phyloP scores from a whole-genome alignment of 495 filamentous ascomycete species.

The Friedmanniomyces simplex region DNA sequence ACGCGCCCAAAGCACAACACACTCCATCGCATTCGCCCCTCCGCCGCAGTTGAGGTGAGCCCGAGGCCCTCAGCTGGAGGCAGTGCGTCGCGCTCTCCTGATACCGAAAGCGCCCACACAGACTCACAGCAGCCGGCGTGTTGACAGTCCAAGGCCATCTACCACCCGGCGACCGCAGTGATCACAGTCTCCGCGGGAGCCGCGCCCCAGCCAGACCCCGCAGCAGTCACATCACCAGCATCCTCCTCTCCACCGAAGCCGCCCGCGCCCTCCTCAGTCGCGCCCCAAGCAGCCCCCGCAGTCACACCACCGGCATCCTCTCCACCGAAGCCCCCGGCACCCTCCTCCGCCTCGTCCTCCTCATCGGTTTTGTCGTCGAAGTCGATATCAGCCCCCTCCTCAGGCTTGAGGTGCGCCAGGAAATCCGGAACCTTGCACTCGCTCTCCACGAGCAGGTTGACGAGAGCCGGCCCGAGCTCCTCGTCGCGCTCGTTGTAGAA shows the following conservation, averaged over 20 bases:
- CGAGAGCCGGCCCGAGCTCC: slow-evolving; percentile 41
- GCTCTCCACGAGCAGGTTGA: slow-evolving; percentile 70
- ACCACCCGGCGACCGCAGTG: slow-evolving; percentile 1
- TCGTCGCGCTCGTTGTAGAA: slow-evolving; percentile 72
- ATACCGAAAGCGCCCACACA: too few species aligned
- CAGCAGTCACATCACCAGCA: neutral
- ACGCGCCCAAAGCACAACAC: neutral
- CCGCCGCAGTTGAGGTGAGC: neutral
- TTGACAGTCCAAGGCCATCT: neutral
- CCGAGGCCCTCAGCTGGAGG: neutral
- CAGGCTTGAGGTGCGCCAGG: slow-evolving; percentile 51
- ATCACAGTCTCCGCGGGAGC: neutral
- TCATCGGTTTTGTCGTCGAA: slow-evolving; percentile 22
- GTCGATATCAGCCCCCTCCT: slow-evolving; percentile 29
- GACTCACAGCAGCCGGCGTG: neutral
- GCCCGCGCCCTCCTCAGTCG: too few species aligned
- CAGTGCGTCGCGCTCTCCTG: neutral
- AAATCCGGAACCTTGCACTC: slow-evolving; percentile 74
- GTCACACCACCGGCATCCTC: neutral
- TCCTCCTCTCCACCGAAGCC: too few species aligned
- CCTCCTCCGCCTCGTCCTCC: slow-evolving; percentile 9
- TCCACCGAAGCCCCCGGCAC: slow-evolving; percentile 1
- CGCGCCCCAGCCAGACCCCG: neutral
- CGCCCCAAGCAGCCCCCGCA: neutral
- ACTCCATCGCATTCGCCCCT: neutral